Base-by-base conservation (phyloP, 768 basidiomycete genomes). In the Lyophyllum shimeji region DNA sequence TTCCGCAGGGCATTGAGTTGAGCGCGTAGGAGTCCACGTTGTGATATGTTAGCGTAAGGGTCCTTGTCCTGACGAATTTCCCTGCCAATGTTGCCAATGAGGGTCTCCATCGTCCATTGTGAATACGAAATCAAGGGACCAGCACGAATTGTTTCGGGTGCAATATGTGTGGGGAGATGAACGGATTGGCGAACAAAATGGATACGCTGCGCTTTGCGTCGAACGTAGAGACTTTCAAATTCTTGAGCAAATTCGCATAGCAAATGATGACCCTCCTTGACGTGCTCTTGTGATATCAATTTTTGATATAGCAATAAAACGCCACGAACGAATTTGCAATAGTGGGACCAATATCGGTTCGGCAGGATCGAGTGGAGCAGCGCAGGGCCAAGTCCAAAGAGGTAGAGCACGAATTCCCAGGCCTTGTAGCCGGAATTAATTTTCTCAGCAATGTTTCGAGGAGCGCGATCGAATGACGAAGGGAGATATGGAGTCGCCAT, bases 381-480 rank as follows among this genome's bases (percentile, higher is more conserved):
- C 0, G 59, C 68, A 3, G 69, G 69, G 1, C 59, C 70, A 8
- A 72, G 56, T 6, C 66, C 60, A 52, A 51, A 69, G 11, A 72
- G 37, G 37, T 69, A 71, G 15, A 66, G 31, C 3, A 61, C 29
- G 48, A 53, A 71, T 53, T 73, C 71, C 43, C 60, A 64, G 12
- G 65, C 67, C 46, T 72, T 72, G 52, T 70, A 72, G 1, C 67
- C 68, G 21, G 63, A 66, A 25, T 63, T 65, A 7, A 72, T 60
- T 45, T 73, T 73, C 27, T 68, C 57, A 8, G 67, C 66, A 23
- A 65, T 65, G 49, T 74, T 72, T 0, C 69, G 62, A 4, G 71
- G 73, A 23, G 71, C 60, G 1, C 58, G 47, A 29, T 66, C 63
- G 61, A 71, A 71, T 1, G 63, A 68, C 0, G 46, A 50, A n/a